Evolutionary conservation across 78 protist genomes (phyloP), one percentile per base, ranked within the genome.

Genomic region (Planoprotostelium fungivorum): DNA sequence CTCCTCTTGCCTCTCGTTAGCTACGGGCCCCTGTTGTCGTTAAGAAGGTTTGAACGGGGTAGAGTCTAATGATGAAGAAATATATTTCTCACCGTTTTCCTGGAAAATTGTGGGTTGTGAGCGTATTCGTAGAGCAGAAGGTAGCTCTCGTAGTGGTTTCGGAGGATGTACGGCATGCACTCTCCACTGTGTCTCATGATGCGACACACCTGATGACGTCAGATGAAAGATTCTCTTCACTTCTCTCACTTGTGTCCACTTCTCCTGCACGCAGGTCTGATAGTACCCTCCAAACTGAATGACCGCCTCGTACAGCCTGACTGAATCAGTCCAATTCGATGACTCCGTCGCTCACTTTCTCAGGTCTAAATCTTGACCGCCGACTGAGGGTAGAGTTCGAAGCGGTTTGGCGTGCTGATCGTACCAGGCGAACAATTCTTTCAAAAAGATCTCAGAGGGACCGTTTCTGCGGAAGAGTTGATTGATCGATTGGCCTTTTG

Each of bases 401-500:
- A 90, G 28, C 84, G 93, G 84, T 37, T 34, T 87, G 36, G 89
- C 92, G 25, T 29, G 1, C 1, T 89, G 86, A 28, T 92, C 94
- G 31, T 90, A 86, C 39, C 87, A 92, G 1, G 36, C 73, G 29
- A 85, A 86, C 0, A 92, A 87, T 38, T 86, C 63, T 0, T 90
- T 83, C 1, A 86, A 90, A 83, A 92, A 92, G 29, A 89, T 34
- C 63, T 90, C 92, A 35, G 39, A 84, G 0, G 95, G 95, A 1
- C 95, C 95, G 34, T 88, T 84, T 92, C 95, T 84, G 28, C 85
- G 38, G 63, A 90, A 89, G 1, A 93, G 34, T 63, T 93, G 95
- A 88, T 93, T 91, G 29, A 93, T 93, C 84, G 89, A 89, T 38
- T 93, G 95, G 0, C 89, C 38, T 73, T 93, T 93, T 1, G 95